Percentiles rank a stretch among this genome's conserved stretches.
phyloP scores from a whole-genome alignment of 176 grass and related monocot genomes.

The Oryza longistaminata region DNA sequence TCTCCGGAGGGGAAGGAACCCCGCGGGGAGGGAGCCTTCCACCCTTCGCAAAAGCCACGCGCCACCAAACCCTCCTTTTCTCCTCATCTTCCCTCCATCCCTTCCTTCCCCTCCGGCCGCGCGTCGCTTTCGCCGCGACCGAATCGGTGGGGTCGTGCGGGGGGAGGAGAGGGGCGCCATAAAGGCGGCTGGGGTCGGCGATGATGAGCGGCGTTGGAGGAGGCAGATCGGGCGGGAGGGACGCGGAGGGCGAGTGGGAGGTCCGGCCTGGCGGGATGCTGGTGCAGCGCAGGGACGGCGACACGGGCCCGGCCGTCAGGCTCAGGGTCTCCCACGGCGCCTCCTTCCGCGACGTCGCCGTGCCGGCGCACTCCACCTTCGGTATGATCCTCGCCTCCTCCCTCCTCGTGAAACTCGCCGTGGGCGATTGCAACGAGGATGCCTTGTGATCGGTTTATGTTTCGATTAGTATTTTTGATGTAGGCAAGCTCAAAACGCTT shows the following conservation, averaged over 20 bases:
- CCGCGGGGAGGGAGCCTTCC: background rate
- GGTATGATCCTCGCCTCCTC: conserved; percentile 36
- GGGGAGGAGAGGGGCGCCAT: background rate
- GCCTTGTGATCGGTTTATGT: background rate
- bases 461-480: conserved; percentile 7
- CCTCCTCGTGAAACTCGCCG: background rate
- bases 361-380: conserved; percentile 78
- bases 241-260: conserved; percentile 70
- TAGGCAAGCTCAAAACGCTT: background rate
- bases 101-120: background rate
- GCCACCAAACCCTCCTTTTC: conserved; percentile 27
- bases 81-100: background rate
- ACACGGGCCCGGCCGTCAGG: conserved; percentile 56
- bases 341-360: conserved; percentile 58
- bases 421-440: background rate
- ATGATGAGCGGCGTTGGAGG: conserved; percentile 32
- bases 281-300: conserved; percentile 77
- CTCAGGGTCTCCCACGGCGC: conserved; percentile 75
- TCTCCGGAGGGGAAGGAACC: conserved; percentile 53
- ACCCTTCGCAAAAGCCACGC: conserved; percentile 44
- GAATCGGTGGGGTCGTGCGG: conserved; percentile 17
- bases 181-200: conserved; percentile 28
- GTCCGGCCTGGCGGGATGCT: conserved; percentile 89
- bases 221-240: conserved; percentile 43
- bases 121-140: conserved; percentile 46